These are phyloP conservation scores for Candolleomyces aberdarensis DNA, from an alignment of 768 basidiomycete genomes.

Conservation along the genomic window DNA sequence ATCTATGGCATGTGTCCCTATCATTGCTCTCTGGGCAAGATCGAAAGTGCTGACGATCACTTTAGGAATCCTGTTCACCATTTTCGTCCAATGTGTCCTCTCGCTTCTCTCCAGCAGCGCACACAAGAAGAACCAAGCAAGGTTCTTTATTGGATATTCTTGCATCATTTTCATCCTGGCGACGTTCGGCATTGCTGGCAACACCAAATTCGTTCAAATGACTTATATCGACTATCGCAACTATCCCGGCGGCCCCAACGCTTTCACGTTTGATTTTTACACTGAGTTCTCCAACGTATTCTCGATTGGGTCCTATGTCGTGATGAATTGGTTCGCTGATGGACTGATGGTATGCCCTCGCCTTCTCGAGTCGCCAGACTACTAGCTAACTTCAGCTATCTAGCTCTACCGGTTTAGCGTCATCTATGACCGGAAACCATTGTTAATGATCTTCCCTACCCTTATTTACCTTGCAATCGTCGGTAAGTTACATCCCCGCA, in stretches of 20 bases:
- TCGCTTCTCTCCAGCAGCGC: slow-evolving; percentile 1
- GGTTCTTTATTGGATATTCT: slow-evolving; percentile 14
- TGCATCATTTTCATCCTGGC: slow-evolving; percentile 17
- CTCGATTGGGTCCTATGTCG: slow-evolving; percentile 12
- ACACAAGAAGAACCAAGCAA: background rate
- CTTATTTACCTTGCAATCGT: no score
- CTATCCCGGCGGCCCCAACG: slow-evolving; percentile 15
- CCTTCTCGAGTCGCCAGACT: background rate
- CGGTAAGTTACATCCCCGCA: no score
- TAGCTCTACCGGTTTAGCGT: slow-evolving; percentile 14
- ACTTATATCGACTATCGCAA: slow-evolving; percentile 19
- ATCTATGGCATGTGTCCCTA: no score
- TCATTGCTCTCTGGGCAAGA: no score
- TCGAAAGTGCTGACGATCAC: no score
- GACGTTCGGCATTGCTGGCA: slow-evolving; percentile 15
- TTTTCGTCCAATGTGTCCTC: slow-evolving; percentile 12
- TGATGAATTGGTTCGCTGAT: slow-evolving; percentile 18
- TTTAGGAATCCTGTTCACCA: slow-evolving; percentile 7
- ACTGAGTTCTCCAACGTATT: slow-evolving; percentile 10
- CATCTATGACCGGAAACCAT: slow-evolving; percentile 6
- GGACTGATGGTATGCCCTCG: slow-evolving; percentile 12
- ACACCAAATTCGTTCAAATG: slow-evolving; percentile 18
- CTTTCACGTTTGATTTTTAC: slow-evolving; percentile 8
- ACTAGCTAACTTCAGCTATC: background rate
- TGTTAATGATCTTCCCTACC: slow-evolving; percentile 1